Conservation (phyloP, 352 stramenopile genomes). For the Globisporangium carolinianum region DNA sequence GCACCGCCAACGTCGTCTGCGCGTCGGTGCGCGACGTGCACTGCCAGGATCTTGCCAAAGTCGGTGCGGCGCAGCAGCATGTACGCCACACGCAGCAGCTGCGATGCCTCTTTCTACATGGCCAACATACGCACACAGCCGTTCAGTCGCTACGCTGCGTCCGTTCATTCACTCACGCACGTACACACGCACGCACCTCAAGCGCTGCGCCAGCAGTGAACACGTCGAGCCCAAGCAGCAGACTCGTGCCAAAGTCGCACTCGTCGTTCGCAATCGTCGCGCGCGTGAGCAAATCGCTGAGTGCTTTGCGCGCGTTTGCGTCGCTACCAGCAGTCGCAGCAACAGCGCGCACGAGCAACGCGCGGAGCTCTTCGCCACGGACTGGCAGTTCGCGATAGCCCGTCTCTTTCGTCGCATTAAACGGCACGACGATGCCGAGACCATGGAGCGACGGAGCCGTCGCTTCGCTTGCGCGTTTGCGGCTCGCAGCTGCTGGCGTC, state of each 20-base stretch:
- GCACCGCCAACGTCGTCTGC: too few species aligned
- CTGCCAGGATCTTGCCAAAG: conserved; percentile 12
- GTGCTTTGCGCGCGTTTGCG: conserved; percentile 18
- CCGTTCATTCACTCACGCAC: not conserved
- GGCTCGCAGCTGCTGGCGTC: conserved; percentile 14
- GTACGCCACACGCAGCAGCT: conserved; percentile 17
- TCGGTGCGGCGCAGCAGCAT: conserved; percentile 12
- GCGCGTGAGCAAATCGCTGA: conserved; percentile 52
- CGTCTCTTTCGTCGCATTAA: conserved; percentile 36
- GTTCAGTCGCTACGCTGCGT: too few species aligned
- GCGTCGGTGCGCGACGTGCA: conserved; percentile 1
- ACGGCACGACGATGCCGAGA: conserved; percentile 46
- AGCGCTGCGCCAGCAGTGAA: conserved; percentile 34
- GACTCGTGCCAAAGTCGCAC: conserved; percentile 58
- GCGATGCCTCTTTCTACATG: conserved; percentile 15
- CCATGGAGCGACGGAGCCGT: conserved; percentile 30
- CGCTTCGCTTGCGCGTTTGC: conserved; percentile 21
- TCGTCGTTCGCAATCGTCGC: conserved; percentile 66
- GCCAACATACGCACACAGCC: too few species aligned
- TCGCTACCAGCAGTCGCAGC: too few species aligned
- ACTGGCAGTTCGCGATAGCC: conserved; percentile 51
- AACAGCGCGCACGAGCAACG: conserved; percentile 24
- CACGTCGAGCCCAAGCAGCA: conserved; percentile 55
- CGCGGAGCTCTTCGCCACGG: conserved; percentile 20
- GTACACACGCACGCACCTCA: conserved; percentile 15